Conservation (phyloP, 805 yeast species). For the Metschnikowia lunata region DNA sequence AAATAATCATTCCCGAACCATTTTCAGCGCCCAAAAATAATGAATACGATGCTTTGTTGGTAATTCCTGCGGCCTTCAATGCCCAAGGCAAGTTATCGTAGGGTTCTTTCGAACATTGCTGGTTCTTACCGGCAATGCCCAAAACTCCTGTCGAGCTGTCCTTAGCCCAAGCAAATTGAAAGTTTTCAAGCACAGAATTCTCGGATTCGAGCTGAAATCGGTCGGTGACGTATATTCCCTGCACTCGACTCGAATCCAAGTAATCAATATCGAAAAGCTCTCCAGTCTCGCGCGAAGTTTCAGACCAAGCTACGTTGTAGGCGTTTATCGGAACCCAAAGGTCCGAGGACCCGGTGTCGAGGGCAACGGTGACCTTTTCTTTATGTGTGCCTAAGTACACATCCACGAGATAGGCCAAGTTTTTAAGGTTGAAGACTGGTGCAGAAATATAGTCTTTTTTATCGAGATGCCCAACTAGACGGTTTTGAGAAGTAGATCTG, state of each 20-base stretch:
- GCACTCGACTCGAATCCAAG: constrained; percentile 3
- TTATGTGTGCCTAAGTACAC: constrained; percentile 10
- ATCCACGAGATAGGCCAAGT: constrained; percentile 8
- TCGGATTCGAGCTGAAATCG: constrained; percentile 3
- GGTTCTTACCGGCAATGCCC: constrained; percentile 9
- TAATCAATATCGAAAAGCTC: constrained; percentile 4
- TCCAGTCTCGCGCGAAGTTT: neutral
- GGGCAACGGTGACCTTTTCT: constrained; percentile 24
- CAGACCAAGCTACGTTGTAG: neutral
- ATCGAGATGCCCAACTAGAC: too few species aligned
- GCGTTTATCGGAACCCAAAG: constrained; percentile 28
- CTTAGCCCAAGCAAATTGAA: constrained; percentile 10
- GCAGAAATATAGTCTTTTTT: too few species aligned
- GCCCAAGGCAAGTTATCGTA: constrained; percentile 55
- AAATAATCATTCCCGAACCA: constrained; percentile 29
- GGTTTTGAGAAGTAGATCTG: too few species aligned
- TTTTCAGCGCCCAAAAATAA: constrained; percentile 47
- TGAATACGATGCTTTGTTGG: constrained; percentile 54
- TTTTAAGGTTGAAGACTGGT: neutral
- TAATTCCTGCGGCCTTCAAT: constrained; percentile 54
- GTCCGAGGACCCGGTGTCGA: constrained; percentile 43
- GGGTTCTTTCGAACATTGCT: neutral
- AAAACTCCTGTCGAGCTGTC: constrained; percentile 5
- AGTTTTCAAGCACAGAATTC: constrained; percentile 1
- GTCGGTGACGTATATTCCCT: constrained; percentile 9